Evolutionary conservation across 1,139 yeast genomes (phyloP).

Genomic region (Arxiozyma slooffiae): DNA sequence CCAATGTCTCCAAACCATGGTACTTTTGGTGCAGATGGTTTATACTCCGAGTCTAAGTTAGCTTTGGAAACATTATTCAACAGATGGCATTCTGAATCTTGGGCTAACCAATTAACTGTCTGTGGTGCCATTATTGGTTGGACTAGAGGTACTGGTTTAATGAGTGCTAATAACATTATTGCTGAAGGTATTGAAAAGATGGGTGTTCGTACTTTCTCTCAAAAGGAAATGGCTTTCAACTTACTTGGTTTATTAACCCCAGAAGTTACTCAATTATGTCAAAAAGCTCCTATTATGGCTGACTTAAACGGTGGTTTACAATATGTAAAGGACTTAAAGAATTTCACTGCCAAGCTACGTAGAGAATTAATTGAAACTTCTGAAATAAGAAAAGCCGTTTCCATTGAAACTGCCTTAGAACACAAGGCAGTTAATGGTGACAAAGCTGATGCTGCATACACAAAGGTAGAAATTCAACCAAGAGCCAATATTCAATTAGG

Average conservation of each 20-base stretch:
- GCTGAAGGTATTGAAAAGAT: conserved; percentile 94
- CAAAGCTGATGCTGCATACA: conserved; percentile 76
- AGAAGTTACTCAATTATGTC: conserved; percentile 74
- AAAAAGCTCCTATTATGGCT: conserved; percentile 90
- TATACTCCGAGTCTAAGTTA: conserved; percentile 93
- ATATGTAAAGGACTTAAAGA: conserved; percentile 84
- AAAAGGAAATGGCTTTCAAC: conserved; percentile 98
- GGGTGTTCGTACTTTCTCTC: conserved; percentile 96
- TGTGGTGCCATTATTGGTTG: conserved; percentile 99
- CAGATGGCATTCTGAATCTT: conserved; percentile 97
- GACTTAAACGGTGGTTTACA: conserved; percentile 98
- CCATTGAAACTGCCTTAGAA: conserved; percentile 85
- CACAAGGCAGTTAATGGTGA: conserved; percentile 89
- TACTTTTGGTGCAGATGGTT: conserved; percentile 94
- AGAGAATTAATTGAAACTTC: conserved; percentile 73
- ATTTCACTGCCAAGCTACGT: conserved; percentile 73
- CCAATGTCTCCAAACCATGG: conserved; percentile 99
- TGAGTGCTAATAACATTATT: conserved; percentile 93
- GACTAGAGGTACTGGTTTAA: conserved; percentile 99
- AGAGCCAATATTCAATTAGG: conserved; percentile 91
- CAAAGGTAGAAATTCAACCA: conserved; percentile 55
- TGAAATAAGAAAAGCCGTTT: conserved; percentile 90
- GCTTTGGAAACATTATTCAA: conserved; percentile 92
- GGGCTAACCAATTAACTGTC: conserved; percentile 87
- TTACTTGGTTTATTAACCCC: conserved; percentile 89